Percentiles rank a stretch among this genome's conserved stretches.
phyloP scores from a whole-genome alignment of 2,329 filamentous ascomycete species.

The Penicillium sp. region DNA sequence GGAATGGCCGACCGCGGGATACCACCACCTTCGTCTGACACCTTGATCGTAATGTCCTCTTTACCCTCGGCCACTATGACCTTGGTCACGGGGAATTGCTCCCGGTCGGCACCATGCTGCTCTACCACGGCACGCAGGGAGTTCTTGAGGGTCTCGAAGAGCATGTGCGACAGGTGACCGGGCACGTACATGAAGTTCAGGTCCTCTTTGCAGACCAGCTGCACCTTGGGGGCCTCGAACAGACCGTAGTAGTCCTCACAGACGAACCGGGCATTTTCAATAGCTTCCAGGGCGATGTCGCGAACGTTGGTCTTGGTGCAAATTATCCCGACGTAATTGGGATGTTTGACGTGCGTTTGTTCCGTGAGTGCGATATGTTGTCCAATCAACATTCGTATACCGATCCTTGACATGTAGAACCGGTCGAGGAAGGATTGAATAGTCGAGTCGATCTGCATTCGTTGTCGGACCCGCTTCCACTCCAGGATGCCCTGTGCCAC shows the following conservation, averaged over 20 bases:
- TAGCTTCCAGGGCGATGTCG: constrained; percentile 92
- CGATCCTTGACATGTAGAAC: constrained; percentile 99
- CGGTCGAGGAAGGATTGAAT: constrained; percentile 97
- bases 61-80: constrained; percentile 96
- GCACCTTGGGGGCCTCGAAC: constrained; percentile 93
- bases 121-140: constrained; percentile 95
- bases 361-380: constrained; percentile 97
- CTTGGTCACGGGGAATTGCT: constrained; percentile 93
- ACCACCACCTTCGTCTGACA: constrained; percentile 92
- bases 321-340: constrained; percentile 95
- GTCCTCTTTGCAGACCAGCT: constrained; percentile 90
- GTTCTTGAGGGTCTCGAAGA: constrained; percentile 99
- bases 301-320: constrained; percentile 97
- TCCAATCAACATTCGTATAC: constrained; percentile 97
- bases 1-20: constrained; percentile 91
- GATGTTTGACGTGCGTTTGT: constrained; percentile 81
- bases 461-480: constrained; percentile 92
- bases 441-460: constrained; percentile 96
- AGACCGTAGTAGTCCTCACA: constrained; percentile 98
- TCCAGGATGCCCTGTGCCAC: constrained; percentile 97
- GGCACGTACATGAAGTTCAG: constrained; percentile 99
- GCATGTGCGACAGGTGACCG: constrained; percentile 97
- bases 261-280: constrained; percentile 97
- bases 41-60: constrained; percentile 98
- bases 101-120: constrained; percentile 87